Conservation (phyloP, 805 yeast genomes). For the Cyberlindnera xylosilytica region DNA sequence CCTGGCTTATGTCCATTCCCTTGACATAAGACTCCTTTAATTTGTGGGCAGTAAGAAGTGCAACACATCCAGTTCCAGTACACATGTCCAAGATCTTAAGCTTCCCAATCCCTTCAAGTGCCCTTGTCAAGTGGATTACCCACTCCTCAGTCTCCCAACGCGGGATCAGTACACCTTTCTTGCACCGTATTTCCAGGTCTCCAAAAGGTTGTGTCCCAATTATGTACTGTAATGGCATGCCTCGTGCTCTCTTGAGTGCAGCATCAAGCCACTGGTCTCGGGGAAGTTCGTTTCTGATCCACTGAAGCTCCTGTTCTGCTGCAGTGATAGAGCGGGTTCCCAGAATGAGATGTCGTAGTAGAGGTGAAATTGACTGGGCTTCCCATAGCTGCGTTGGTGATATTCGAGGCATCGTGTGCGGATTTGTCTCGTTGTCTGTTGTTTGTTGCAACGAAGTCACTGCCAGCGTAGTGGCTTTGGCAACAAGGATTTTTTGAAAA, state of each 20-base stretch:
- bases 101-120: conserved; percentile 8
- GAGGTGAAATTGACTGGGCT: conserved; percentile 11
- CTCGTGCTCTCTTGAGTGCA: conserved; percentile 45
- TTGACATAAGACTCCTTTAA: conserved; percentile 26
- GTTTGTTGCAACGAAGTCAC: too few relatives aligned
- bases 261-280: conserved; percentile 46
- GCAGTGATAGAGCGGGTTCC: conserved; percentile 24
- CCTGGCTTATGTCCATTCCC: conserved; percentile 56
- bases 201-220: conserved; percentile 90
- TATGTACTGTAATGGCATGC: conserved; percentile 80
- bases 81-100: conserved; percentile 62
- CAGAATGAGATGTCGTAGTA: conserved; percentile 17
- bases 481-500: neutral
- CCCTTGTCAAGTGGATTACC: conserved; percentile 44
- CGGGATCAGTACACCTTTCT: conserved; percentile 74
- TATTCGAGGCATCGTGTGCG: conserved; percentile 20
- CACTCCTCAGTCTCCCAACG: conserved; percentile 97
- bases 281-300: conserved; percentile 64
- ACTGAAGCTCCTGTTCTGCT: conserved; percentile 56
- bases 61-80: conserved; percentile 88
- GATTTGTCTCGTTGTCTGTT: neutral
- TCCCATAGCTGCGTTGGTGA: conserved; percentile 12
- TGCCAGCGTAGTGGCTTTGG: too few relatives aligned
- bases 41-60: conserved; percentile 44
- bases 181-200: conserved; percentile 53